phyloP scores from a whole-genome alignment of 148 eudicot species.

The Camellia japonica region DNA sequence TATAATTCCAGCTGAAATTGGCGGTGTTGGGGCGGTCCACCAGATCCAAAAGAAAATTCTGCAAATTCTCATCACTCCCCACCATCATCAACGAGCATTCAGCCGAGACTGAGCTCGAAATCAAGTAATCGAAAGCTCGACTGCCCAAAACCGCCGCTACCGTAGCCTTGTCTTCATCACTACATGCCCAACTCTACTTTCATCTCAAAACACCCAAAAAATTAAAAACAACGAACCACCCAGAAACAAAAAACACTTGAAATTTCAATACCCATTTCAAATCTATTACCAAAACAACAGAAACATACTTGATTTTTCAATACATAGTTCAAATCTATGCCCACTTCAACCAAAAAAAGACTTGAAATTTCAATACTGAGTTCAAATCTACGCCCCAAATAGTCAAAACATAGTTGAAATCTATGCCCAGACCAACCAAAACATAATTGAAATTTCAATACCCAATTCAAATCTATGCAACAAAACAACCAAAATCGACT shows the following conservation, averaged over 20 bases:
- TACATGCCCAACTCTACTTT: conserved; percentile 45
- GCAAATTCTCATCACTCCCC: conserved; percentile 63
- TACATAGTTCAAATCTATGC: not conserved
- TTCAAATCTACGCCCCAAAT: not conserved
- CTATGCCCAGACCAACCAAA: not conserved
- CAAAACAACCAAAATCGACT: not conserved
- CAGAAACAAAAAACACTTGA: conserved; percentile 12
- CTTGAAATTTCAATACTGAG: not conserved
- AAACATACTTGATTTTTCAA: too few species aligned
- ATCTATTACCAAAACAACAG: not conserved
- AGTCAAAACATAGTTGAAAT: not conserved
- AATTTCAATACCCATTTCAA: conserved; percentile 11
- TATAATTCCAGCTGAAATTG: conserved; percentile 90
- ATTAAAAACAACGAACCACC: not conserved
- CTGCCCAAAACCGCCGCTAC: conserved; percentile 66
- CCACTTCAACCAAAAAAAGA: not conserved
- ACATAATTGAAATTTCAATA: not conserved
- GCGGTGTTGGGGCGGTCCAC: conserved; percentile 58
- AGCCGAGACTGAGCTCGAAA: conserved; percentile 55
- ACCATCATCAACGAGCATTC: conserved; percentile 63
- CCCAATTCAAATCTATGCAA: conserved; percentile 8
- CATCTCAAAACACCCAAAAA: conserved; percentile 18
- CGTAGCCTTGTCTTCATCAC: conserved; percentile 71
- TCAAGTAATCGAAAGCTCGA: conserved; percentile 65
- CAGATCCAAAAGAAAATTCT: conserved; percentile 76